Percentiles rank a stretch among this genome's conserved stretches.
Conservation (phyloP, 148 eudicot genomes). For the Pouteria glomerata region DNA sequence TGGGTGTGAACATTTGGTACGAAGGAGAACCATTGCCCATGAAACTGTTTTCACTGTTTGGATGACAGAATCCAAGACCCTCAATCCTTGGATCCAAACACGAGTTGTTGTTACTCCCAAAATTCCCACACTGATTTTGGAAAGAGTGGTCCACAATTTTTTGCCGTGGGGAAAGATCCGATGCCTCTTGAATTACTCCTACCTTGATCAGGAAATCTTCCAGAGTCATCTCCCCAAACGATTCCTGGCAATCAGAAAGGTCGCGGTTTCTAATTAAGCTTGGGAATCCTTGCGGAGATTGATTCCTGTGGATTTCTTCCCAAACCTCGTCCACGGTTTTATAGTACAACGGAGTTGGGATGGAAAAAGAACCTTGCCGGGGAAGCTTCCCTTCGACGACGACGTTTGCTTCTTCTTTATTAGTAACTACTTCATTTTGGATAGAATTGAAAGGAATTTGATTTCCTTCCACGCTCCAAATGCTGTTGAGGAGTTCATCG, state of each 20-base stretch:
- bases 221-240: conserved; percentile 19
- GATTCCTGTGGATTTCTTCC: conserved; percentile 5
- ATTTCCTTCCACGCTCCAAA: conserved; percentile 9
- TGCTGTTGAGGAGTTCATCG: conserved; percentile 14
- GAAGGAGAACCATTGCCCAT: not conserved
- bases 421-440: not conserved
- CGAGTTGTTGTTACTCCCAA: not conserved
- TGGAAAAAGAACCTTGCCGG: not conserved
- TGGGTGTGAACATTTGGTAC: conserved; percentile 2
- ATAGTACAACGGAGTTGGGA: conserved; percentile 7
- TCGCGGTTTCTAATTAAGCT: no score
- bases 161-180: not conserved
- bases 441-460: not conserved
- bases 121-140: not conserved
- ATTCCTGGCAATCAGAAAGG: not conserved
- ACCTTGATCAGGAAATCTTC: conserved; percentile 13
- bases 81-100: not conserved
- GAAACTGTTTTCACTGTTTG: not conserved
- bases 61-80: not conserved
- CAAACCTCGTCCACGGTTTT: conserved; percentile 19
- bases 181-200: conserved; percentile 15
- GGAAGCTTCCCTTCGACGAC: not conserved
- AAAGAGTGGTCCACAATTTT: not conserved
- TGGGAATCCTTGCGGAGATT: not conserved
- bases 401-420: no score